Evolutionary conservation across 2,329 filamentous ascomycete species (phyloP), one percentile per base, ranked within the genome.

Genomic region (Fusarium sp.): DNA sequence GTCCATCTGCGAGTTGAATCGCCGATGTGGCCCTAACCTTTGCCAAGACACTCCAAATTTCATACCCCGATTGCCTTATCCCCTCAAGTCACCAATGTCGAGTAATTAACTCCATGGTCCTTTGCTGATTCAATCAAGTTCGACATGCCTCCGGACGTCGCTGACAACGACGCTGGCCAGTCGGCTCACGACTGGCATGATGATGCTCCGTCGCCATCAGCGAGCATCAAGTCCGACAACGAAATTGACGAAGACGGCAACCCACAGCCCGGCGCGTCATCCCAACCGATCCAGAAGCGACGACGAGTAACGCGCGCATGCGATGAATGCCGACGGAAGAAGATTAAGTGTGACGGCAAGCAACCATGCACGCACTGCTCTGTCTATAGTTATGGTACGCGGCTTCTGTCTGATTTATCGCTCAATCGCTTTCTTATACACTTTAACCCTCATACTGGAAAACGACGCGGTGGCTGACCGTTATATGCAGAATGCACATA

Each of bases 291-390:
- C 65, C 93, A 94, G 79, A 95, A 95, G 80, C 87, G 93, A 69
- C 87, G 93, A 61, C 87, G 93, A 78, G 93, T 95, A 47, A 95
- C 93, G 25, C 87, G 93, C 76, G 93, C 93, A 44, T 95, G 93
- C 81, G 93, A 94, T 76, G 92, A 95, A 81, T 95, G 93, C 79
- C 88, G 93, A 63, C 88, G 93, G 74, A 95, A 95, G 81, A 95
- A 95, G 82, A 95, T 95, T 78, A 95, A 95, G 80, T 95, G 93
- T 76, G 93, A 95, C 80, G 93, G 93, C 75, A 94, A 94, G 81
- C 93, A 95, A 80, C 93, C 93, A 14, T 96, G 93, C 82, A 98
- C 95, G 0, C 96, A 98, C 82, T 99, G 96, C 81, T 97, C 95
- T 15, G 94, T 98, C 54, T 99, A 99, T 82, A 98, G 94, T 80